Percentiles rank a stretch among this genome's conserved stretches.
These are phyloP conservation scores for Purpureocillium lavendulum DNA, from an alignment of 2,329 filamentous ascomycete species.

Conservation along the genomic window DNA sequence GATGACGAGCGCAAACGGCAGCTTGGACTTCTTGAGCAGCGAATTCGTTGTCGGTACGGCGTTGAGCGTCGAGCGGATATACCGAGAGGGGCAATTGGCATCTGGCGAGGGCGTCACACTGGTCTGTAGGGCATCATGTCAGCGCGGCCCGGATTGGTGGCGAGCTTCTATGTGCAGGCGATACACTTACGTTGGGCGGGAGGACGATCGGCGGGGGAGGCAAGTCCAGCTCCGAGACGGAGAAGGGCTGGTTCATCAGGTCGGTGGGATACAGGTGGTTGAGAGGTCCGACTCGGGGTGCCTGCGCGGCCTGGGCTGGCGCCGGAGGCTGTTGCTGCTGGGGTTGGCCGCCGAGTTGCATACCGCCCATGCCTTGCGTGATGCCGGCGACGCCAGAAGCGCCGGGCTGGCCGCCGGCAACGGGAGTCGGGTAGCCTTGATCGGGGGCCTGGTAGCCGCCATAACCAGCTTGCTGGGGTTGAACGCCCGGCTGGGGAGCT, in stretches of 20 bases:
- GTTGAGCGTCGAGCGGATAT: conserved; percentile 90
- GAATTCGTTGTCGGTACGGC: conserved; percentile 88
- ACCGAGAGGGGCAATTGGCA: conserved; percentile 89
- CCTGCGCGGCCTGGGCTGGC: conserved; percentile 31
- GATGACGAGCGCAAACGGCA: conserved; percentile 92
- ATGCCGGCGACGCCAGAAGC: conserved; percentile 57
- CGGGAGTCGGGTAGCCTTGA: conserved; percentile 53
- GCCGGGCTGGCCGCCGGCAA: conserved; percentile 18
- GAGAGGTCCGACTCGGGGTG: conserved; percentile 42
- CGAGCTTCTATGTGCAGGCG: background rate
- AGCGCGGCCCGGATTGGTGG: conserved; percentile 16
- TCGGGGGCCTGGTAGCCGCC: conserved; percentile 38
- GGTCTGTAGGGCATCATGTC: conserved; percentile 45
- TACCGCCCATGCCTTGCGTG: conserved; percentile 77
- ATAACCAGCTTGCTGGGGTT: conserved; percentile 27
- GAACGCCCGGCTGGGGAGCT: conserved; percentile 28
- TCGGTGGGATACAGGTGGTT: conserved; percentile 93
- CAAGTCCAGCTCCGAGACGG: conserved; percentile 83
- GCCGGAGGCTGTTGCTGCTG: conserved; percentile 41
- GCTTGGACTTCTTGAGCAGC: conserved; percentile 89
- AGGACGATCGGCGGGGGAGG: conserved; percentile 86
- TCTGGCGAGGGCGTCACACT: conserved; percentile 86
- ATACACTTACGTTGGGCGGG: conserved; percentile 72
- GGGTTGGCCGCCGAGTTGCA: conserved; percentile 58
- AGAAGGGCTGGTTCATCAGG: conserved; percentile 85